Conservation (phyloP, 352 stramenopile genomes). For the Phytophthora fragariae region DNA sequence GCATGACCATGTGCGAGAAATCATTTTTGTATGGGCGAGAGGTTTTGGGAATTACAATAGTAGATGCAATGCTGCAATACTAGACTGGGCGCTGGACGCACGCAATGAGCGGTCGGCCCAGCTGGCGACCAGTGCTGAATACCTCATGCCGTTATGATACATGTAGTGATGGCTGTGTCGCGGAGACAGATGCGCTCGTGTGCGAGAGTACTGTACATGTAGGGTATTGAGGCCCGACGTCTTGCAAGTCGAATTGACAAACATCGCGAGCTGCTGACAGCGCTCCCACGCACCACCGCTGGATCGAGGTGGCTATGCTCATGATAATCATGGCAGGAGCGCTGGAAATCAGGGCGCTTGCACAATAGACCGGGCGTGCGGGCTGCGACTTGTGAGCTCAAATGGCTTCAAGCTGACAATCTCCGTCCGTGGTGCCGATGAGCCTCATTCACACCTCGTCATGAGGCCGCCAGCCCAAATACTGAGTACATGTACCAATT, state of each 20-base stretch:
- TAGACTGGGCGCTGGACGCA: background rate
- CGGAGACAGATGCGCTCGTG: background rate
- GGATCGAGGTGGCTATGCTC: conserved; percentile 18
- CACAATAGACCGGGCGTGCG: conserved; percentile 14
- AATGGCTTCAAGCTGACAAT: conserved; percentile 22
- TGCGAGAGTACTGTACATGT: background rate
- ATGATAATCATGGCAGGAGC: conserved; percentile 27
- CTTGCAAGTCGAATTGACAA: background rate
- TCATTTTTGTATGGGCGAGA: background rate
- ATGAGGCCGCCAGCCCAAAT: too few relatives aligned
- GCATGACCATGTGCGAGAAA: background rate
- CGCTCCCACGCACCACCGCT: background rate
- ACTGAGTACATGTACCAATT: too few relatives aligned
- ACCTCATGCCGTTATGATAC: background rate
- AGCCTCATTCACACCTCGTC: background rate
- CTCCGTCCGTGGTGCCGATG: conserved; percentile 4
- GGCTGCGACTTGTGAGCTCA: conserved; percentile 14
- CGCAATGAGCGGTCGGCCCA: background rate
- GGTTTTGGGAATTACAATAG: background rate
- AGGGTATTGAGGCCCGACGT: background rate
- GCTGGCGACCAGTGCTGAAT: background rate
- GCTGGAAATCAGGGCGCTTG: conserved; percentile 14
- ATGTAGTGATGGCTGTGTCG: background rate
- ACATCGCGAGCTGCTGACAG: background rate
- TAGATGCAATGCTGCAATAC: background rate